These are phyloP conservation scores for Maudiozyma bulderi DNA, from an alignment of 805 yeast species.

Conservation along the genomic window DNA sequence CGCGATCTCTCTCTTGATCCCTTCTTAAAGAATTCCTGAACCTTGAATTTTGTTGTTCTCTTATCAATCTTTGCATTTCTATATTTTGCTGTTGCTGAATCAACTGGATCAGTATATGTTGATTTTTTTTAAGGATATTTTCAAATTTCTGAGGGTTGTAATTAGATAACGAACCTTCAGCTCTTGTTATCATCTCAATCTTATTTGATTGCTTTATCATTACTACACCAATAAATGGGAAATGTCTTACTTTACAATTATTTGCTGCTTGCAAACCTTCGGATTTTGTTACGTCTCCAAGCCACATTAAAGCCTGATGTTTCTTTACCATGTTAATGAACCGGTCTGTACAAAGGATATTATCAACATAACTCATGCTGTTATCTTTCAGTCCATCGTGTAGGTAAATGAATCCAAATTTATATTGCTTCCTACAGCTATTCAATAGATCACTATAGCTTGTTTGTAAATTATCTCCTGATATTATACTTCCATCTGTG, in stretches of 20 bases:
- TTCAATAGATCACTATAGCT: conserved; percentile 75
- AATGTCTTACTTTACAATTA: conserved; percentile 56
- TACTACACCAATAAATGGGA: conserved; percentile 76
- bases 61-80: conserved; percentile 45
- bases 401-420: conserved; percentile 64
- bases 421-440: conserved; percentile 56
- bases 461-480: conserved; percentile 38
- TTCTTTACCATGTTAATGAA: conserved; percentile 41
- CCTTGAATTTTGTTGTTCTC: conserved; percentile 69
- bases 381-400: conserved; percentile 67
- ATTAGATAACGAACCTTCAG: conserved; percentile 17
- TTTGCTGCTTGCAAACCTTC: conserved; percentile 81
- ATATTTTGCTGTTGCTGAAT: conserved; percentile 55
- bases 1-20: conserved; percentile 46
- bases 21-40: conserved; percentile 59
- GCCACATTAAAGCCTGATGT: conserved; percentile 66
- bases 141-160: conserved; percentile 14
- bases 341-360: conserved; percentile 42
- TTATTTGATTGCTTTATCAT: conserved; percentile 47
- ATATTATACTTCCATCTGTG: conserved; percentile 13
- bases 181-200: conserved; percentile 24
- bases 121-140: conserved; percentile 18
- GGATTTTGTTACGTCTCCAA: conserved; percentile 70
- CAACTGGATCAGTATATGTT: conserved; percentile 38
- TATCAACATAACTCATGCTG: conserved; percentile 41